Percentiles rank a stretch among this genome's conserved stretches.
phyloP scores from a whole-genome alignment of 176 grass and related monocot species.

The Typha latifolia region DNA sequence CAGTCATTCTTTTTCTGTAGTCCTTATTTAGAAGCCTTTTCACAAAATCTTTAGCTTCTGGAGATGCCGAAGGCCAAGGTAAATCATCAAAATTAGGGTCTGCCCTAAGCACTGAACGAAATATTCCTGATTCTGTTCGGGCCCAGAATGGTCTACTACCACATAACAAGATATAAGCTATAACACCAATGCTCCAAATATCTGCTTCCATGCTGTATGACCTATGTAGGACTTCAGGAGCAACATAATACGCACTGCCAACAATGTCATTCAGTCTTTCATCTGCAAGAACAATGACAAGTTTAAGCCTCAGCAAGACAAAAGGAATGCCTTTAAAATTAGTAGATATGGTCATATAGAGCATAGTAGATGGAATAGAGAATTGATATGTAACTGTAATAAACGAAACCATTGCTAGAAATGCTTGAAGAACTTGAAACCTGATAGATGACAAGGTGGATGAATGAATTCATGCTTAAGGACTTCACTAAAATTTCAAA shows the following conservation, averaged over 20 bases:
- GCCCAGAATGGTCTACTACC: slow-evolving; percentile 99
- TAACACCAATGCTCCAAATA: slow-evolving; percentile 98
- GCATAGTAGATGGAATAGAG: too few relatives aligned
- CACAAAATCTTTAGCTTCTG: slow-evolving; percentile 91
- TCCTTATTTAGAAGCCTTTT: slow-evolving; percentile 96
- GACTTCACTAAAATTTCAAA: too few relatives aligned
- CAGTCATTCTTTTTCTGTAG: slow-evolving; percentile 98
- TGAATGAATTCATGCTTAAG: too few relatives aligned
- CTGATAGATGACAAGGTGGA: too few relatives aligned
- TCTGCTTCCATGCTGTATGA: slow-evolving; percentile 96
- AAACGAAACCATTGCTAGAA: too few relatives aligned
- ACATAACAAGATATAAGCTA: slow-evolving; percentile 92
- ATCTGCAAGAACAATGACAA: slow-evolving; percentile 44
- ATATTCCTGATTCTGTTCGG: slow-evolving; percentile 96
- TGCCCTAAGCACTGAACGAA: slow-evolving; percentile 90
- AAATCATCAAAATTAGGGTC: slow-evolving; percentile 90
- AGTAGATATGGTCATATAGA: background rate
- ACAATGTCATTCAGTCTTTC: slow-evolving; percentile 99
- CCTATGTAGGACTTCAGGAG: slow-evolving; percentile 93
- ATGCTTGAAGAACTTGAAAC: too few relatives aligned
- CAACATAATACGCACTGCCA: slow-evolving; percentile 98
- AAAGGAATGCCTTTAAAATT: background rate
- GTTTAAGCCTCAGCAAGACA: slow-evolving; percentile 2
- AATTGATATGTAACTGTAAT: too few relatives aligned
- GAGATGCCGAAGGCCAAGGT: slow-evolving; percentile 76